Evolutionary conservation across 1,139 yeast species (phyloP).

Genomic region (Yamadazyma diddensiae): DNA sequence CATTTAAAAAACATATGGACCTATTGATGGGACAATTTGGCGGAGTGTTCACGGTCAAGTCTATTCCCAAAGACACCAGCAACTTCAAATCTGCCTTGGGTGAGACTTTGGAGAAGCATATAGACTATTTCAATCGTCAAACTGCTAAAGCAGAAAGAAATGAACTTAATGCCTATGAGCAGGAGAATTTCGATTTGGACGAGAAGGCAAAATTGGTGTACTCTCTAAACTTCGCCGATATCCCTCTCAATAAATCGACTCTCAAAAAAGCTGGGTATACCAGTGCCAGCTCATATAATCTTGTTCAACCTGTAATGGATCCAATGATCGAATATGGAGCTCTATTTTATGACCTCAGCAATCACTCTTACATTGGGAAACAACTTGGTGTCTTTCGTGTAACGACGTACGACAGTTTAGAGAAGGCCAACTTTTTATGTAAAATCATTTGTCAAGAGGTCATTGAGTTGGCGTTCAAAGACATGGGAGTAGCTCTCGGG

Average conservation of each 20-base stretch:
- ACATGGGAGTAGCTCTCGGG: conserved; percentile 39
- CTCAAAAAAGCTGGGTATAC: conserved; percentile 39
- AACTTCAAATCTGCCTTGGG: conserved; percentile 37
- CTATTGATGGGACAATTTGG: conserved; percentile 56
- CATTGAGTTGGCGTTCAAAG: conserved; percentile 55
- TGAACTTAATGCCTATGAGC: conserved; percentile 7
- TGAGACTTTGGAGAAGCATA: conserved; percentile 29
- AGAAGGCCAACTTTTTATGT: conserved; percentile 58
- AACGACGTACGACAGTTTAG: conserved; percentile 65
- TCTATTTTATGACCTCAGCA: conserved; percentile 51
- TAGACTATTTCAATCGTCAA: conserved; percentile 23
- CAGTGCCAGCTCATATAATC: conserved; percentile 35
- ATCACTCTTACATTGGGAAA: conserved; percentile 53
- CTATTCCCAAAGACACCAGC: conserved; percentile 37
- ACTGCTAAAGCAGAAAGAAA: conserved; percentile 8
- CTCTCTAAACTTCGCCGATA: conserved; percentile 25
- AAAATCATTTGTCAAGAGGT: conserved; percentile 62
- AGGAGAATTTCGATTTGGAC: background rate
- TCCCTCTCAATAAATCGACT: conserved; percentile 31
- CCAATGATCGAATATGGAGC: conserved; percentile 63
- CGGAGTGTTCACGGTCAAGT: conserved; percentile 58
- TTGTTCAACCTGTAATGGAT: conserved; percentile 38
- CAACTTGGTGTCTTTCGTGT: conserved; percentile 68
- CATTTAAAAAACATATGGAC: conserved; percentile 65
- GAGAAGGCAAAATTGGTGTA: conserved; percentile 10